phyloP scores from a whole-genome alignment of 2,329 filamentous ascomycete genomes.

The Gaeumannomyces tritici region DNA sequence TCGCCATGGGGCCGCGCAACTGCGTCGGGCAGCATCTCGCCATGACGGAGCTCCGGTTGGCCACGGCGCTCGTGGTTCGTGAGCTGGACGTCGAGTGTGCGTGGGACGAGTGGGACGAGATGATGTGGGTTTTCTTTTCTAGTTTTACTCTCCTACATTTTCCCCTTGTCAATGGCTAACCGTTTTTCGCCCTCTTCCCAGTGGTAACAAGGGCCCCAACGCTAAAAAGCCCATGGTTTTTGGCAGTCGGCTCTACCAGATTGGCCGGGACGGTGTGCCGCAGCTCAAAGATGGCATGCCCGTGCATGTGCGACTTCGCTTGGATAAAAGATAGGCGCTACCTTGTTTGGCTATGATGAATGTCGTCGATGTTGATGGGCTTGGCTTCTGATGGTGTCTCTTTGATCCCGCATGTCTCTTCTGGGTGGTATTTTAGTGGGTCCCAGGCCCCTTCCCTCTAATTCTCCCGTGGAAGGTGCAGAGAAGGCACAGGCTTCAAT shows the following conservation, averaged over 20 bases:
- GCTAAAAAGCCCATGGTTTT: conserved; percentile 16
- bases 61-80: conserved; percentile 7
- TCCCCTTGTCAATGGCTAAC: not conserved
- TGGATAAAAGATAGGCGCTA: not conserved
- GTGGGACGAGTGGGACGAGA: conserved; percentile 14
- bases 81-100: conserved; percentile 9
- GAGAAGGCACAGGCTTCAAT: too few species aligned
- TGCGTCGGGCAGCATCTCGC: conserved; percentile 40
- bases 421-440: too few species aligned
- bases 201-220: conserved; percentile 6
- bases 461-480: too few species aligned
- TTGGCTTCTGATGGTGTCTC: not conserved
- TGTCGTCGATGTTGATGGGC: not conserved
- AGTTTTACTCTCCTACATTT: not conserved
- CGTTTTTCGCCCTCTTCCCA: not conserved
- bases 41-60: conserved; percentile 8
- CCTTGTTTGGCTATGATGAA: not conserved
- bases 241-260: conserved; percentile 20
- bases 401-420: not conserved
- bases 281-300: conserved; percentile 28
- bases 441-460: too few species aligned
- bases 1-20: conserved; percentile 42
- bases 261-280: conserved; percentile 15
- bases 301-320: conserved; percentile 20
- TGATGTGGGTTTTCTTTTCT: conserved; percentile 11